Evolutionary conservation across 108 stramenopile genomes (phyloP), one percentile per base, ranked within the genome.

Genomic region (Skeletonema costatum): DNA sequence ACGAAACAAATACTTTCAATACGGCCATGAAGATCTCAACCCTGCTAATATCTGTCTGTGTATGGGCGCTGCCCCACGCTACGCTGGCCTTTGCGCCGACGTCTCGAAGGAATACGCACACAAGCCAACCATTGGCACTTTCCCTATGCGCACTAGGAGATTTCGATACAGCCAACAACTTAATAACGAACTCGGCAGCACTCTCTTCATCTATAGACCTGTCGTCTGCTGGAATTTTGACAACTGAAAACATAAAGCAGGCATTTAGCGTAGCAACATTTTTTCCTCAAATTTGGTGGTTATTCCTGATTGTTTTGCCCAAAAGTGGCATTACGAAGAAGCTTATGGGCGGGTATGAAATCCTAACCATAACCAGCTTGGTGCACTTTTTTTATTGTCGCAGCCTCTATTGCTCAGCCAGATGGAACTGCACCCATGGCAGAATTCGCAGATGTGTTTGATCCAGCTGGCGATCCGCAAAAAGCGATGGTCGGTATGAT

Each of bases 381-480:
- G 78, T 92, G 16, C 96, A 97, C 69, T 85, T 97, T 39, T 39
- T 87, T 88, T 62, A 91, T 97, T 60, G 96, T 97, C 25, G 66
- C 74, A 21, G 75, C 88, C 8, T 92, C 92, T 31, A 87, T 91
- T 66, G 77, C 75, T 9, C 81, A 87, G 46, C 87, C 90, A 12
- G 86, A 70, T 66, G 89, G 87, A 3, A 92, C 91, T 29, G 93
- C 92, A 10, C 96, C 93, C 2, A 82, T 97, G 36, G 84, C 84
- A 3, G 92, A 93, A 81, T 97, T 95, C 66, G 87, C 85, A 13
- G 87, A 92, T 63, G 96, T 97, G 9, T 97, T 97, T 71, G 93
- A 97, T 78, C 92, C 93, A 21, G 62, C 82, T 12, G 92, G 92
- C 13, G 87, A 90, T 66, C 87, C 91, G 3, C 96, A 97, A 73